Conservation (phyloP, 805 yeast genomes). For the Ogataea sp. region DNA sequence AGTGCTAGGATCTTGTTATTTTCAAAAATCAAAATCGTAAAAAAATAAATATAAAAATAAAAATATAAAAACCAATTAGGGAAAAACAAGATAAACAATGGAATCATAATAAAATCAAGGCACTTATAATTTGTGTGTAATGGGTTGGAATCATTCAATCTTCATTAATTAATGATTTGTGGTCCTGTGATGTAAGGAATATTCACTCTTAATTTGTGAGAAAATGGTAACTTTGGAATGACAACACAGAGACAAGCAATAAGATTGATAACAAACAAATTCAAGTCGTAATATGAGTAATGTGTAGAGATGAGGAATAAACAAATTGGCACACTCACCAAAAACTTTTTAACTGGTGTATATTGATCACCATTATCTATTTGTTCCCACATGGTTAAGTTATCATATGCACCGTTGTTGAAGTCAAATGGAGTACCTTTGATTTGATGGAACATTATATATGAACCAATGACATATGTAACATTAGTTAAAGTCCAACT, state of each 20-base stretch:
- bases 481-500: conserved; percentile 92
- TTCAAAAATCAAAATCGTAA: too few relatives aligned
- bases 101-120: background rate
- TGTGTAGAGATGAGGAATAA: conserved; percentile 84
- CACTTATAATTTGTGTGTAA: background rate
- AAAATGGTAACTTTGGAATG: conserved; percentile 80
- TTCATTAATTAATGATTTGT: conserved; percentile 17
- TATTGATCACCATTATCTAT: conserved; percentile 85
- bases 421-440: conserved; percentile 98
- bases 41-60: background rate
- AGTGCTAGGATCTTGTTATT: too few relatives aligned
- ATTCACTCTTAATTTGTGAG: conserved; percentile 69
- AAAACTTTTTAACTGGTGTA: conserved; percentile 91
- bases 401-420: conserved; percentile 93
- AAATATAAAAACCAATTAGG: background rate
- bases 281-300: conserved; percentile 77
- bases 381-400: conserved; percentile 98
- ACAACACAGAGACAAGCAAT: conserved; percentile 80
- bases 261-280: conserved; percentile 70
- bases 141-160: background rate
- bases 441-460: conserved; percentile 92
- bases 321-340: conserved; percentile 87
- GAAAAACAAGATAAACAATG: background rate
- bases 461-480: conserved; percentile 84
- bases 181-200: conserved; percentile 39